Conservation (phyloP, 306 rosid genomes). For the Castanopsis chinensis region DNA sequence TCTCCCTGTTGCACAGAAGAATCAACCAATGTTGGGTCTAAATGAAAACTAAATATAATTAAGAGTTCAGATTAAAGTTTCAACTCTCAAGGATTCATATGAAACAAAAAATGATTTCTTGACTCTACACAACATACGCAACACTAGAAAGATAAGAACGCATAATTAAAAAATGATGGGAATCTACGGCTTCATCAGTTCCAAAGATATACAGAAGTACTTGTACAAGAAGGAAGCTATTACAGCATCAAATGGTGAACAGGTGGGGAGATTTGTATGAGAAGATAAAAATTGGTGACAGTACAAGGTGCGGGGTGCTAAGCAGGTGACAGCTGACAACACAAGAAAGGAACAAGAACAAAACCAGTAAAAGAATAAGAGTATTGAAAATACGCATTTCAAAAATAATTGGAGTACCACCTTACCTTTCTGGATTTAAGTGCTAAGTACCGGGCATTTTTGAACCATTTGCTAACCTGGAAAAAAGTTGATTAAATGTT, state of each 20-base stretch:
- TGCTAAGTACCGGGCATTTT: constrained; percentile 84
- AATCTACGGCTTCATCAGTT: neutral
- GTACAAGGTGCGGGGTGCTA: neutral
- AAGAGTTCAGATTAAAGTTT: neutral
- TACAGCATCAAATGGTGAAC: neutral
- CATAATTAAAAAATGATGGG: neutral
- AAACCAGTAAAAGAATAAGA: neutral
- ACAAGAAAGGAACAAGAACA: constrained; percentile 5
- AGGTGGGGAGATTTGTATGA: constrained; percentile 1
- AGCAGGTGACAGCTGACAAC: neutral
- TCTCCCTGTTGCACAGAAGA: constrained; percentile 40
- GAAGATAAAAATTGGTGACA: neutral
- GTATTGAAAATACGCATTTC: neutral
- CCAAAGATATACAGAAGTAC: neutral
- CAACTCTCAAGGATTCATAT: neutral
- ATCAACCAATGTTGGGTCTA: constrained; percentile 9
- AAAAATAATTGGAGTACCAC: constrained; percentile 4
- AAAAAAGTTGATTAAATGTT: constrained; percentile 4
- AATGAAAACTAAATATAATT: too few relatives aligned
- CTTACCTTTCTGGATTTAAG: constrained; percentile 73
- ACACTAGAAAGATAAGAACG: neutral
- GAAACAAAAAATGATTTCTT: neutral
- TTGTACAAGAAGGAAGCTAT: neutral
- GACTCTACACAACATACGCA: neutral
- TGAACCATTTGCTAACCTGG: constrained; percentile 97